Evolutionary conservation across 768 basidiomycete genomes (phyloP), one percentile per base, ranked within the genome.

Genomic region (Lactifluus subvellereus): DNA sequence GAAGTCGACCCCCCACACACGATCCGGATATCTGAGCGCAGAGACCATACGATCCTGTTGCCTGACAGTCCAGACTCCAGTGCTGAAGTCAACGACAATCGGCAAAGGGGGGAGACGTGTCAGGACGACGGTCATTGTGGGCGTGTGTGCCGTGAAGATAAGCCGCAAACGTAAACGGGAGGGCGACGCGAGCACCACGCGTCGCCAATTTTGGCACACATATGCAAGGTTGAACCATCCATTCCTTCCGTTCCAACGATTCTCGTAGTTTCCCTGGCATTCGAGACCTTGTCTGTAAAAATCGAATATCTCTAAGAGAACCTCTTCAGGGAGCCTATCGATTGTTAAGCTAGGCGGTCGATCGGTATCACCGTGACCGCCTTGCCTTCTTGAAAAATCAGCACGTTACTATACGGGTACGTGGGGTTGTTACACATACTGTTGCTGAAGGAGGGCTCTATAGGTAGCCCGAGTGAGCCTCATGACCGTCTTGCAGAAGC

Each of bases 261-360:
- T 30, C 14, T 51, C 50, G 32, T 33, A 30, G 38, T 13, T 40
- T 10, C 11, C 38, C 38, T 40, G 4, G 38, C 11, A 13, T 40
- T 40, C 11, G 32, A 51, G 14, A 30, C 6, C 1, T 51, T 32
- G 50, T 16, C 50, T 30, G 32, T 32, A 51, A 11, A 1, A 53
- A 18, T 53, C 35, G 52, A 53, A 53, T 53, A 53, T 37, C 33
- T 52, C 50, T 32, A 52, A 52, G 18, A 52, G 50, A 35, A 52
- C 30, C 4, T 52, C 50, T 11, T 20, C 37, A 13, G 53, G 40
- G 20, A 54, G 37, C 3, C 40, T 54, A 37, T 40, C 22, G n/a
- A 27, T n/a, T 16, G 38, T 13, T 13, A 20, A 2, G 13, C 81
- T 7, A 10, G 48, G 48, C 27, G 14, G 8, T 27, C 16, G 27